These are phyloP conservation scores for Sclerotinia nivalis DNA, from an alignment of 2,329 filamentous ascomycete species.

Conservation along the genomic window DNA sequence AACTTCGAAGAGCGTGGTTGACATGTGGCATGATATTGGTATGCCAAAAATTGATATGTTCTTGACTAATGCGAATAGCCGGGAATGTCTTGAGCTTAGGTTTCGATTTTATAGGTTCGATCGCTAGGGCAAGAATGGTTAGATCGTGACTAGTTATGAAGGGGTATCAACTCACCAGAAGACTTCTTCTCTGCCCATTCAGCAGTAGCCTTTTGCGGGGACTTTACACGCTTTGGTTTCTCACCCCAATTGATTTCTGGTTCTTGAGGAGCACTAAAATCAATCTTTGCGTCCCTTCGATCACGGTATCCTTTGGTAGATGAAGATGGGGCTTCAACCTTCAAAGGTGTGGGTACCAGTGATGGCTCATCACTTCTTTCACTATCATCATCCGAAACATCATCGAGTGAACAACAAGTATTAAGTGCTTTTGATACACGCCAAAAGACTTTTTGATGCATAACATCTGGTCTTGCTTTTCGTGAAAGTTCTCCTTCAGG, in stretches of 20 bases:
- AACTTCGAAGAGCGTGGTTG: slow-evolving; percentile 67
- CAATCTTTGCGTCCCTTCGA: slow-evolving; percentile 21
- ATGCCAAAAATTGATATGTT: slow-evolving; percentile 72
- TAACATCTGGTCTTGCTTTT: slow-evolving; percentile 49
- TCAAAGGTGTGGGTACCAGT: slow-evolving; percentile 33
- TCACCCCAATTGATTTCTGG: slow-evolving; percentile 32
- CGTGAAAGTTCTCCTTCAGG: slow-evolving; percentile 62
- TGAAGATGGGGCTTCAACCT: slow-evolving; percentile 30
- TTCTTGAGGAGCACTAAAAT: slow-evolving; percentile 24
- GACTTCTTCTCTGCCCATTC: slow-evolving; percentile 34
- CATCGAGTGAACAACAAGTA: slow-evolving; percentile 62
- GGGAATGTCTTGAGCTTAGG: slow-evolving; percentile 59
- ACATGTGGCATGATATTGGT: slow-evolving; percentile 69
- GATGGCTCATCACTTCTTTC: slow-evolving; percentile 50
- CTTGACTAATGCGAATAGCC: slow-evolving; percentile 57
- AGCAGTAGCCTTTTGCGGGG: slow-evolving; percentile 17
- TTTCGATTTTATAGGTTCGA: slow-evolving; percentile 33
- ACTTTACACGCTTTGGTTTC: slow-evolving; percentile 31
- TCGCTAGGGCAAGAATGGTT: slow-evolving; percentile 22
- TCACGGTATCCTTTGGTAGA: slow-evolving; percentile 29
- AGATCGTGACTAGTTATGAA: neutral
- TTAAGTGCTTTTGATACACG: slow-evolving; percentile 53
- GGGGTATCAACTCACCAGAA: slow-evolving; percentile 26
- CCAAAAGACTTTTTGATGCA: slow-evolving; percentile 58
- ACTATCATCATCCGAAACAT: slow-evolving; percentile 55